Evolutionary conservation across 805 yeast genomes (phyloP), one percentile per base, ranked within the genome.

Genomic region (Metschnikowia aberdeeniae): DNA sequence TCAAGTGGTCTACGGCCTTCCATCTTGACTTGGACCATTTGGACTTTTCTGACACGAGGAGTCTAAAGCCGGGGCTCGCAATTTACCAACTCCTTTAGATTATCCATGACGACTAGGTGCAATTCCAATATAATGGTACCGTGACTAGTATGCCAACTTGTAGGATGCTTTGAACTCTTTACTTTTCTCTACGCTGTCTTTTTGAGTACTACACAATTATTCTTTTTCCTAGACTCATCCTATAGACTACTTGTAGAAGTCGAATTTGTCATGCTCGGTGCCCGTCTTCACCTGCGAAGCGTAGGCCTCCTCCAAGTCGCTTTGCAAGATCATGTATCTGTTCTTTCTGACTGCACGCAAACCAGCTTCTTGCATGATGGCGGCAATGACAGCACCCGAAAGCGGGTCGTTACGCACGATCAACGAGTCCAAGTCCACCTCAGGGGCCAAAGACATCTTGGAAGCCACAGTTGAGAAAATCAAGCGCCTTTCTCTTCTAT

Each of bases 291-390:
- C 99, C 76, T 93, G 99, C 33, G 96, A 72, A 44, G 95, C 86
- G 72, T 93, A 93, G 6, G 99, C 99, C 72, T 93, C 99, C 66
- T 93, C 99, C 63, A 93, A 75, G 72, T 93, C 99, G 62, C 84
- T 83, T 71, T 93, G 98, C 61, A 95, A 75, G 54, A 93, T 95
- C 68, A 93, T 95, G 66, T 95, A 93, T 71, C 99, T 81, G 68
- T 93, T 93, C 73, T 92, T 93, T 73, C 99, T 86, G 38, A 93
- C 98, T 1, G 99, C 99, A 57, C 99, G 82, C 56, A 93, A 78
- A 55, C 99, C 99, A 26, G 99, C 99, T 71, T 95, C 99, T 77
- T 93, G 99, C 99, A 93, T 93, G 56, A 93, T 92, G 13, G 99
- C 99, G 12, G 99, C 98, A 62, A 93, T 93, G 46, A 92, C 80